Conservation (phyloP, 2,329 filamentous ascomycete genomes). For the Penicillium sp. region DNA sequence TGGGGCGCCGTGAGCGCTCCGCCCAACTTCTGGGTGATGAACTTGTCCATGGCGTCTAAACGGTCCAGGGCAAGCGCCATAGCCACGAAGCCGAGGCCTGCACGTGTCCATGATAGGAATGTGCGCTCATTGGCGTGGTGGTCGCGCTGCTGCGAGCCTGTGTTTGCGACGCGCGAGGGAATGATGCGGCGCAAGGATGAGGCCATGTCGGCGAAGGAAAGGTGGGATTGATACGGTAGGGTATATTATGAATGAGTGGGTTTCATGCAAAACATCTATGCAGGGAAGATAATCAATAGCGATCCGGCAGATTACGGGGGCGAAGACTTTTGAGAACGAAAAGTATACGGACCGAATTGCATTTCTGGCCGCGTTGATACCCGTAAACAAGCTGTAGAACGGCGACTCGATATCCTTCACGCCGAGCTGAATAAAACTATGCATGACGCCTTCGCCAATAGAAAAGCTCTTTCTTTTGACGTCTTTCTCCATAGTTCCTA, state of each 20-base stretch:
- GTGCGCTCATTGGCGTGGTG: slow-evolving; percentile 36
- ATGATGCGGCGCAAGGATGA: slow-evolving; percentile 24
- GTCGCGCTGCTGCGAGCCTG: slow-evolving; percentile 32
- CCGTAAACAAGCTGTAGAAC: neutral
- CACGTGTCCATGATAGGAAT: slow-evolving; percentile 35
- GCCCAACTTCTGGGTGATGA: slow-evolving; percentile 19
- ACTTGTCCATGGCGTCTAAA: slow-evolving; percentile 28
- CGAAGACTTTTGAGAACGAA: neutral
- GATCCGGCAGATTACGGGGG: neutral
- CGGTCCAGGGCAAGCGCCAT: slow-evolving; percentile 31
- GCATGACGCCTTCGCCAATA: neutral
- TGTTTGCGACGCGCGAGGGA: slow-evolving; percentile 27
- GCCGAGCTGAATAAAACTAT: neutral
- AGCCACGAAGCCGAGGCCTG: slow-evolving; percentile 32
- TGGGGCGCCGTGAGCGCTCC: neutral
- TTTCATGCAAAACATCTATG: neutral
- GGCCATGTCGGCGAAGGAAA: neutral
- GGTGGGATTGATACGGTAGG: neutral
- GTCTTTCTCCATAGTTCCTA: neutral
- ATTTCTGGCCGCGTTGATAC: slow-evolving; percentile 3
- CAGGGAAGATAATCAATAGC: neutral
- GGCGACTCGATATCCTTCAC: neutral
- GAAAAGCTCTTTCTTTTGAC: neutral
- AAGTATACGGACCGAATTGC: slow-evolving; percentile 3
- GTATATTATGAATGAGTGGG: neutral